Conservation (phyloP, 1,139 yeast species). For the Suhomyces bokatorum region DNA sequence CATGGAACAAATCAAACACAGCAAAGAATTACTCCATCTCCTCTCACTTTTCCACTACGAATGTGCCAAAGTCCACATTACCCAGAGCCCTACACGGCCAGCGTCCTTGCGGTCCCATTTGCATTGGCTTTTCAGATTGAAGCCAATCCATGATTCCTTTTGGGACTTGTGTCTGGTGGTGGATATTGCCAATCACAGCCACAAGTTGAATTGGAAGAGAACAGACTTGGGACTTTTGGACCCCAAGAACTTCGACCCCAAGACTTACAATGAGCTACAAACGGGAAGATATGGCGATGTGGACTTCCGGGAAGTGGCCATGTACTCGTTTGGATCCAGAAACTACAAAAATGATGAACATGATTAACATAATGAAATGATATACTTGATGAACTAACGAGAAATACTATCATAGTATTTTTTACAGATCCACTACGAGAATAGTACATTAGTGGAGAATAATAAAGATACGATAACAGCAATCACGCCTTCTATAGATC, state of each 20-base stretch:
- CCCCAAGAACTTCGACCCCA: conserved; percentile 36
- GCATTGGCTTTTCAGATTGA: conserved; percentile 19
- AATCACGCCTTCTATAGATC: no score
- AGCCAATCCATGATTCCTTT: conserved; percentile 38
- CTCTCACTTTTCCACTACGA: conserved; percentile 36
- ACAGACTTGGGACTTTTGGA: conserved; percentile 41
- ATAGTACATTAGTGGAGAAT: no score
- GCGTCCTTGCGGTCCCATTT: conserved; percentile 9
- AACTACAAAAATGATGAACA: neutral
- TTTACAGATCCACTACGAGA: no score
- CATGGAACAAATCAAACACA: conserved; percentile 25
- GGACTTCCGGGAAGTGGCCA: conserved; percentile 26
- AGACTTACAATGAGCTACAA: conserved; percentile 27
- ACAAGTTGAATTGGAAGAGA: conserved; percentile 28
- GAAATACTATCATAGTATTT: no score
- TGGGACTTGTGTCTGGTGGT: conserved; percentile 40
- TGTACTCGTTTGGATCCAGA: conserved; percentile 7
- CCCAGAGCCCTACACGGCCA: conserved; percentile 6
- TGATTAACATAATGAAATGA: no score
- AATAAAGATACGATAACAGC: no score
- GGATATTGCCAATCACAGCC: conserved; percentile 36
- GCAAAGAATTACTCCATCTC: conserved; percentile 35
- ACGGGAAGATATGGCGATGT: conserved; percentile 27
- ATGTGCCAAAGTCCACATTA: conserved; percentile 35
- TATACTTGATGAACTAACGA: no score